Evolutionary conservation across 2,329 filamentous ascomycete species (phyloP), one percentile per base, ranked within the genome.

Genomic region (Thermoascus crustaceus): DNA sequence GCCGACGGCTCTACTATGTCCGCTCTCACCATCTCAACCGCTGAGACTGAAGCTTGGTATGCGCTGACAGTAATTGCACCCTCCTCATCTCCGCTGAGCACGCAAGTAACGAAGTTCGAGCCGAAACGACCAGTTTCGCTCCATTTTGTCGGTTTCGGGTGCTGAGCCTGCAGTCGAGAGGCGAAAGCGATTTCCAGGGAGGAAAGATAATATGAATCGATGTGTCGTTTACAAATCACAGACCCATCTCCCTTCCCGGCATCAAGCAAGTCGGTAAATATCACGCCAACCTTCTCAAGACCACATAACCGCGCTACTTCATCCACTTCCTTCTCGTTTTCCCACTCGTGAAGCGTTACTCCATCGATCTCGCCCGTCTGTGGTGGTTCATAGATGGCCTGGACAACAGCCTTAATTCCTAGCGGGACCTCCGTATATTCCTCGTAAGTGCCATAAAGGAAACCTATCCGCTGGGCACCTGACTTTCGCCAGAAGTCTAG

Each of bases 361-460:
- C 91, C 91, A 53, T 98, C 91, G 9, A 80, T 55, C 61, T 98
- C 91, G 48, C 88, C 80, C 22, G 89, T 68, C 56, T 98, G 91
- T 2, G 91, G 91, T 4, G 88, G 85, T 57, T 98, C 91, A 52
- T 95, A 98, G 45, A 98, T 94, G 25, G 88, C 89, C 64, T 98
- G 88, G 0, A 98, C 88, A 1, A 98, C 78, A 10, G 89, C 89
- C 63, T 98, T 98, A 38, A 94, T 78, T 7, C 93, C 93, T 1
- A 98, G 72, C 0, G 91, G 93, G 3, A 98, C 86, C 55, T 94
- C 86, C 3, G 80, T 75, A 56, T 98, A 98, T 59, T 94, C 85
- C 43, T 83, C 76, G 54, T 94, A 95, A 35, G 79, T 78, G 11
- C 91, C 91, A 50, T 96, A 98, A 4, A 98, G 66, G 52, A 88